Conservation (phyloP, 2,329 filamentous ascomycete genomes). For the Pezicula rhizophila region DNA sequence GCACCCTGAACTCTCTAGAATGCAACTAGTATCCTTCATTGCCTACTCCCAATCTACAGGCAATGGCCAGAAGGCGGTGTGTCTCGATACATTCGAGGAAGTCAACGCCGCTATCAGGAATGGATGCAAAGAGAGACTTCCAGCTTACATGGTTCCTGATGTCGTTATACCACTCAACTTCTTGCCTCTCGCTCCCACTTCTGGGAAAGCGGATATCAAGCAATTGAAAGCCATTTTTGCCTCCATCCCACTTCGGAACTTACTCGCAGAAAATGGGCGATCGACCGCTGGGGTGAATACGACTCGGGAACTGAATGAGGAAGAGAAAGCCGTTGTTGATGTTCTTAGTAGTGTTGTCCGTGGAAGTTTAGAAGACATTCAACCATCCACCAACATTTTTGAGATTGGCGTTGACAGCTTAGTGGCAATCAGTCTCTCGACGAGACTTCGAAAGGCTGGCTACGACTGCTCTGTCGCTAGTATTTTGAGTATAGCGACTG, state of each 20-base stretch:
- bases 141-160: constrained; percentile 25
- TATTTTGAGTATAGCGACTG: not conserved
- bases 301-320: constrained; percentile 14
- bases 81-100: not conserved
- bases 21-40: constrained; percentile 27
- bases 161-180: constrained; percentile 21
- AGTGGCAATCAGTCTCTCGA: not conserved
- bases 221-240: constrained; percentile 24
- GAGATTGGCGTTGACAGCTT: constrained; percentile 33
- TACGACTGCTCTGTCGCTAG: not conserved
- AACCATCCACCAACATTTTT: constrained; percentile 28
- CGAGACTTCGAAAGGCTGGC: not conserved
- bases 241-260: constrained; percentile 19
- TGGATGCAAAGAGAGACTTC: constrained; percentile 21
- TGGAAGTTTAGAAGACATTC: constrained; percentile 14
- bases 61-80: not conserved
- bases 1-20: constrained; percentile 21
- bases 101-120: constrained; percentile 18
- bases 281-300: not conserved
- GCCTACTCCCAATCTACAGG: constrained; percentile 3
- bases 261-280: constrained; percentile 17
- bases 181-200: constrained; percentile 25
- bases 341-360: constrained; percentile 20
- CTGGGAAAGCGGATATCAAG: constrained; percentile 29
- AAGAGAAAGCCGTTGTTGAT: constrained; percentile 22